Conservation (phyloP, 148 eudicot genomes). For the Linanthus parryae region DNA sequence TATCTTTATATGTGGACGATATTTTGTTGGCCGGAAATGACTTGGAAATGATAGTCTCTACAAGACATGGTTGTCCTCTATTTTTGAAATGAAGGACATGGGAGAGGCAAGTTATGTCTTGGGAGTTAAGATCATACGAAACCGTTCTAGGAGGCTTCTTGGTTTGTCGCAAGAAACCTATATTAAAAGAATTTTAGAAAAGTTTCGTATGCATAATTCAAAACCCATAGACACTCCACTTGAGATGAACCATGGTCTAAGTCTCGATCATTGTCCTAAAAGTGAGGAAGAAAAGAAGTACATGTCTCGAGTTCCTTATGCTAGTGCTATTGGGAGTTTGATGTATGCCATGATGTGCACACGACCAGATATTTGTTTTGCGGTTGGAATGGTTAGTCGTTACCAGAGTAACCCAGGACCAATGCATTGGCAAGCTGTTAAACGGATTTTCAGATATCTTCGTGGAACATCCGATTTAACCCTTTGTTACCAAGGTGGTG, state of each 20-base stretch:
- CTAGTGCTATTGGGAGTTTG: constrained; percentile 4
- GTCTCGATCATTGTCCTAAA: neutral
- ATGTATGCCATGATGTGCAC: constrained; percentile 6
- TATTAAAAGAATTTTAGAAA: neutral
- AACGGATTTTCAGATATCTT: constrained; percentile 5
- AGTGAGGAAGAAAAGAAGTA: neutral
- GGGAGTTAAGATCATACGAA: neutral
- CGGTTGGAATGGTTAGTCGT: constrained; percentile 1
- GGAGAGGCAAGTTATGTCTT: neutral
- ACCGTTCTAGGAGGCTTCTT: neutral
- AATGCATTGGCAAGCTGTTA: constrained; percentile 4
- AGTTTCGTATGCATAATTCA: neutral
- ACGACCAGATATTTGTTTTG: neutral
- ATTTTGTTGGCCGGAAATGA: too few relatives aligned
- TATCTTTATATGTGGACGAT: too few relatives aligned
- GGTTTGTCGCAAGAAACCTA: neutral
- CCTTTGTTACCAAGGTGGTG: neutral
- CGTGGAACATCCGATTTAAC: neutral
- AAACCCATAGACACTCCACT: neutral
- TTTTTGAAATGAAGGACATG: constrained; percentile 6
- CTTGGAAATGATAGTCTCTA: too few relatives aligned
- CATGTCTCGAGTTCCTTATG: constrained; percentile 1
- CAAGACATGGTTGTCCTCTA: too few relatives aligned
- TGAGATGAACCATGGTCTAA: neutral
- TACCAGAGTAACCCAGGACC: neutral